Percentiles rank a stretch among this genome's conserved stretches.
These are phyloP conservation scores for Curvularia verruculosa DNA, from an alignment of 2,329 filamentous ascomycete species.

Conservation along the genomic window DNA sequence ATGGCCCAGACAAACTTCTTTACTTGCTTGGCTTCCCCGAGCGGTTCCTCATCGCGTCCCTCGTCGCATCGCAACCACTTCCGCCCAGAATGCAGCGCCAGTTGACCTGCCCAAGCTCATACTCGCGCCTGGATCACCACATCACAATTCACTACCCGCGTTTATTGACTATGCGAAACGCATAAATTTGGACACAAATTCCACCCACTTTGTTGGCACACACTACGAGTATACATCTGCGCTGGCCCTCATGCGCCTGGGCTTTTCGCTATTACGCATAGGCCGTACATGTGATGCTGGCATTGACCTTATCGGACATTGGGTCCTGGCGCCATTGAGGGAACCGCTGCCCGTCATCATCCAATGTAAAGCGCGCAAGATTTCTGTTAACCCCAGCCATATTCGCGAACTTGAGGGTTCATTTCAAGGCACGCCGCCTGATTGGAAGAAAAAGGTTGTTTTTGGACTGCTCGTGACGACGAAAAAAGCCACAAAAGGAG, in stretches of 20 bases:
- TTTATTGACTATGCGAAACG: constrained; percentile 70
- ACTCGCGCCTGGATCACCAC: constrained; percentile 39
- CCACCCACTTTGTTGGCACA: constrained; percentile 72
- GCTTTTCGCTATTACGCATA: constrained; percentile 69
- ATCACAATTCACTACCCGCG: constrained; percentile 68
- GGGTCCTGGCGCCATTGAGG: constrained; percentile 58
- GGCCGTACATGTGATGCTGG: constrained; percentile 72
- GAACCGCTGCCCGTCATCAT: constrained; percentile 55
- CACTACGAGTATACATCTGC: constrained; percentile 76
- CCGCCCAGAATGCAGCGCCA: constrained; percentile 29
- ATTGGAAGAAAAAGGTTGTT: constrained; percentile 69
- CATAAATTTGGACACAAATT: constrained; percentile 60
- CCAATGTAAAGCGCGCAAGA: constrained; percentile 72
- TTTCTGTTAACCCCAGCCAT: constrained; percentile 59
- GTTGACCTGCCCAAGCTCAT: constrained; percentile 37
- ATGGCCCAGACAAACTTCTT: constrained; percentile 28
- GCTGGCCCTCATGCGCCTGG: constrained; percentile 61
- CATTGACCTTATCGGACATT: constrained; percentile 75
- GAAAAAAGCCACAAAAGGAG: constrained; percentile 75
- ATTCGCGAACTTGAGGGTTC: constrained; percentile 82
- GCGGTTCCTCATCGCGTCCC: constrained; percentile 32
- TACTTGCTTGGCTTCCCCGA: constrained; percentile 32
- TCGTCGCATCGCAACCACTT: constrained; percentile 38
- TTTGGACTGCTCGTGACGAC: constrained; percentile 75
- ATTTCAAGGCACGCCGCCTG: constrained; percentile 72